These are phyloP conservation scores for Aspergillus puulaauensis DNA, from an alignment of 2,329 filamentous ascomycete species.

Conservation along the genomic window DNA sequence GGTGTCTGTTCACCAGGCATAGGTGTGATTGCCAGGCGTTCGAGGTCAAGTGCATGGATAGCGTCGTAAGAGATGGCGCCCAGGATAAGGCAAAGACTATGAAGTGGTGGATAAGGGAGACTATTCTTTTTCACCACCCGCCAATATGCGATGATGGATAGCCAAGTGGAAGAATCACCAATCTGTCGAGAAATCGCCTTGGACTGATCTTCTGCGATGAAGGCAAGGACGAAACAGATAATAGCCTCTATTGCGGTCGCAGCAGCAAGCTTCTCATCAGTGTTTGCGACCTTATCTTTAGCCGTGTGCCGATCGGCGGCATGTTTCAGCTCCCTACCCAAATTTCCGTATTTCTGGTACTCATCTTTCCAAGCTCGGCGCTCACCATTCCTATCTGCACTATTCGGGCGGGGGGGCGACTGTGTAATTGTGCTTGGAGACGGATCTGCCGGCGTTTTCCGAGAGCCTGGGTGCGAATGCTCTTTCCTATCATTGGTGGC, in stretches of 20 bases:
- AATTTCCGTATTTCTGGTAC: conserved; percentile 41
- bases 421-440: conserved; percentile 23
- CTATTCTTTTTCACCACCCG: conserved; percentile 43
- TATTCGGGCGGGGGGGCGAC: conserved; percentile 30
- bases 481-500: conserved; percentile 41
- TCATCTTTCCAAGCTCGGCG: conserved; percentile 45
- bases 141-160: conserved; percentile 49
- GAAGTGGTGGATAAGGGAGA: conserved; percentile 39
- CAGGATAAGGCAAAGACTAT: conserved; percentile 46
- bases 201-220: conserved; percentile 43
- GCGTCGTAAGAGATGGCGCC: conserved; percentile 48
- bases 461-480: conserved; percentile 33
- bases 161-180: conserved; percentile 45
- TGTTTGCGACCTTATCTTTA: conserved; percentile 28
- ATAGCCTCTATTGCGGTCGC: conserved; percentile 46
- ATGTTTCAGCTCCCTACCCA: conserved; percentile 49
- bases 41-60: conserved; percentile 46
- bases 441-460: conserved; percentile 26
- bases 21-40: conserved; percentile 43
- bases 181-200: conserved; percentile 37
- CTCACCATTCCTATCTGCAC: conserved; percentile 32
- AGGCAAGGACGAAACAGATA: conserved; percentile 49
- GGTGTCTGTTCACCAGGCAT: conserved; percentile 40
- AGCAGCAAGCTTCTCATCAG: conserved; percentile 39
- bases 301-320: conserved; percentile 38